Conservation (phyloP, 2,329 filamentous ascomycete genomes). For the Trichophyton verrucosum region DNA sequence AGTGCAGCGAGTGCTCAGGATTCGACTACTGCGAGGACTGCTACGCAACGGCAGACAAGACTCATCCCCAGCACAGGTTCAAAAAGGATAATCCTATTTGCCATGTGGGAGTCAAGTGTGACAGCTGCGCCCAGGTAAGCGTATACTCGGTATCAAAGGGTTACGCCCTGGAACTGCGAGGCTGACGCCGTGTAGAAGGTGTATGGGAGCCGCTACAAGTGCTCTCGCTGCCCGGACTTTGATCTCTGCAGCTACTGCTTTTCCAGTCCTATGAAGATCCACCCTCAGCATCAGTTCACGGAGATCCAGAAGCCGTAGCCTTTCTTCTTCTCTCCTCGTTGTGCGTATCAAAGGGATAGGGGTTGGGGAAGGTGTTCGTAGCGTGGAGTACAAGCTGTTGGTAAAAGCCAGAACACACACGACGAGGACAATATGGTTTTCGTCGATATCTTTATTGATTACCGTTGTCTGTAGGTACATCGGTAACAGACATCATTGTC, state of each 20-base stretch:
- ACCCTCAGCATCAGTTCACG: conserved; percentile 2
- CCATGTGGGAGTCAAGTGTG: conserved; percentile 2
- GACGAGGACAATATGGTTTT: no score
- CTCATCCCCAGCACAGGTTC: conserved; percentile 1
- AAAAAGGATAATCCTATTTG: background rate
- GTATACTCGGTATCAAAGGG: no score
- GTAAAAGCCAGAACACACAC: no score
- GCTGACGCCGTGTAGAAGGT: background rate
- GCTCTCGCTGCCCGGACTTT: background rate
- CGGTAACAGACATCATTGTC: no score
- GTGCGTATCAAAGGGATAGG: no score
- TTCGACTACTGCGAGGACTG: conserved; percentile 7
- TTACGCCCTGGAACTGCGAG: background rate
- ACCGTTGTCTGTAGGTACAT: no score
- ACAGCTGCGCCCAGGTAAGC: background rate
- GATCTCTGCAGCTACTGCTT: conserved; percentile 4
- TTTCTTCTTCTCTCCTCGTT: no score
- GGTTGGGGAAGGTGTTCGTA: no score
- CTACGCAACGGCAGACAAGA: background rate
- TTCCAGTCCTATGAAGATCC: background rate
- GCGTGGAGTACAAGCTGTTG: no score
- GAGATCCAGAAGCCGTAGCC: conserved; percentile 4
- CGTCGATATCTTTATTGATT: no score
- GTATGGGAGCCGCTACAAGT: conserved; percentile 6
- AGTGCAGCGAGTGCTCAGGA: conserved; percentile 2